Conservation (phyloP, 495 filamentous ascomycete genomes). For the Annulohypoxylon maeteangense region DNA sequence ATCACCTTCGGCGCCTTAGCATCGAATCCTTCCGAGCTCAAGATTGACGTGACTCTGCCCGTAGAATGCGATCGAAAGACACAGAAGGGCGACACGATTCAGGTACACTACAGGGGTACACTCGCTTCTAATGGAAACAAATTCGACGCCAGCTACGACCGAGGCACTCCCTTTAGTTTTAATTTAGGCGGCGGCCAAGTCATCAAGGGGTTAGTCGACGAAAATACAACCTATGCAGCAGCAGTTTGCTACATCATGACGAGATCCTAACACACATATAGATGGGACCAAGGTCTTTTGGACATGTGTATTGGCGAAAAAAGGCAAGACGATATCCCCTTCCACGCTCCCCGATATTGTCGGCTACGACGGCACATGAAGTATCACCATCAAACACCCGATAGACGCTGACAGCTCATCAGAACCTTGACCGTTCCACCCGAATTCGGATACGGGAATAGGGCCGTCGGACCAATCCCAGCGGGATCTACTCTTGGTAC, state of each 20-base stretch:
- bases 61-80: constrained; percentile 78
- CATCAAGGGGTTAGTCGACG: constrained; percentile 76
- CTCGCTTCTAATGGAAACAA: constrained; percentile 66
- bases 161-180: constrained; percentile 79
- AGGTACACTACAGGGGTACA: constrained; percentile 89
- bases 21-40: constrained; percentile 62
- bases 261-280: constrained; percentile 42
- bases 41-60: constrained; percentile 77
- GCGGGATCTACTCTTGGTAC: constrained; percentile 76
- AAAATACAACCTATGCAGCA: neutral
- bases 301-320: constrained; percentile 99
- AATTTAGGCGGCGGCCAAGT: constrained; percentile 81
- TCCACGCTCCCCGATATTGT: neutral
- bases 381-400: neutral
- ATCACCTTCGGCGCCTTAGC: constrained; percentile 62
- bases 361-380: neutral
- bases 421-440: constrained; percentile 91
- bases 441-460: constrained; percentile 82
- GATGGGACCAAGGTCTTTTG: constrained; percentile 89
- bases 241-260: neutral
- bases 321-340: constrained; percentile 49
- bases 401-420: constrained; percentile 22
- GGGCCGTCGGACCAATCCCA: constrained; percentile 80
- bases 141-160: constrained; percentile 78
- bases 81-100: constrained; percentile 77